Evolutionary conservation across 2,329 filamentous ascomycete genomes (phyloP).

Genomic region (Leptographium galeiforme): DNA sequence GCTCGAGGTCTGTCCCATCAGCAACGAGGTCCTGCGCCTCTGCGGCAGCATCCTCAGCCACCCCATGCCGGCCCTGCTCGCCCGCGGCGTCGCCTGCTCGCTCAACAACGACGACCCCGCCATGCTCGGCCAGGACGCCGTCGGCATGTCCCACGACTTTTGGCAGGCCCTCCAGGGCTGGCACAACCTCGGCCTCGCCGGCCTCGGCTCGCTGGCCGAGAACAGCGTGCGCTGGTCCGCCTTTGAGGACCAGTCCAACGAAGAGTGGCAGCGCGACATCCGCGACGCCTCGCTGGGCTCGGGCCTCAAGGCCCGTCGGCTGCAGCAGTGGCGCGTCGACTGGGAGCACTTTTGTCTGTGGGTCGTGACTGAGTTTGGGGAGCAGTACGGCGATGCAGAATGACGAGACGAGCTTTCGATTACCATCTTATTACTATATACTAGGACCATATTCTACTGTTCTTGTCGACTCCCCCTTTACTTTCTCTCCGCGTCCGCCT

Average conservation of each 20-base stretch:
- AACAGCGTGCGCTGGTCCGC: constrained; percentile 85
- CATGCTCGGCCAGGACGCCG: constrained; percentile 70
- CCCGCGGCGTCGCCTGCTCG: constrained; percentile 70
- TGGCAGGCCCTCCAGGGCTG: constrained; percentile 88
- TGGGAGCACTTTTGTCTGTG: constrained; percentile 90
- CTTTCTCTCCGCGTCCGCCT: constrained; percentile 43
- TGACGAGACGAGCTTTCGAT: background rate
- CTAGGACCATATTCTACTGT: too few species aligned
- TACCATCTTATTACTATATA: too few species aligned
- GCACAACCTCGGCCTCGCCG: constrained; percentile 80
- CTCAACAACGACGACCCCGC: constrained; percentile 87
- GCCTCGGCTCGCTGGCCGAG: constrained; percentile 75
- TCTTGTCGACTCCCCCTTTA: background rate
- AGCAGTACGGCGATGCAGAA: constrained; percentile 39
- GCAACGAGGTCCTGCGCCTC: constrained; percentile 50
- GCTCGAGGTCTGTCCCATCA: constrained; percentile 81
- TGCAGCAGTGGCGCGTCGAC: constrained; percentile 66
- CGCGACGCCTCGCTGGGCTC: constrained; percentile 59
- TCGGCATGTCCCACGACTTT: constrained; percentile 82
- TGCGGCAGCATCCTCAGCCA: constrained; percentile 14
- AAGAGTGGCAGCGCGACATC: constrained; percentile 61
- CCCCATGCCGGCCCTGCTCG: constrained; percentile 69
- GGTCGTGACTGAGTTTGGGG: constrained; percentile 65
- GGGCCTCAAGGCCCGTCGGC: constrained; percentile 54
- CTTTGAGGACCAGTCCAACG: constrained; percentile 63